phyloP scores from a whole-genome alignment of 2,329 filamentous ascomycete species.

The Botrytis porri region DNA sequence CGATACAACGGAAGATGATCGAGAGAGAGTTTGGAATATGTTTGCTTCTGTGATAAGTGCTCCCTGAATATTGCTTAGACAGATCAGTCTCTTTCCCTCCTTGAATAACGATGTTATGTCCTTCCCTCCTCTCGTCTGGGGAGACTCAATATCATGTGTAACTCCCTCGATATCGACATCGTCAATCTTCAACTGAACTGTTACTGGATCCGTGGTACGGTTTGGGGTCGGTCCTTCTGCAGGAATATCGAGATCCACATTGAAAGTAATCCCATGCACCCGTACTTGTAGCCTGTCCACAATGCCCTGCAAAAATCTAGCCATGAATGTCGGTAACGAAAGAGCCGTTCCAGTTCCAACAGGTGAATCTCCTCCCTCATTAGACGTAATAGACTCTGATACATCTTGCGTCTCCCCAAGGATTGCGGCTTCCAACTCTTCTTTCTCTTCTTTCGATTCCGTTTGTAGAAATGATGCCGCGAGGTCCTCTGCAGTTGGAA shows the following conservation, averaged over 20 bases:
- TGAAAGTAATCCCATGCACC: conserved; percentile 63
- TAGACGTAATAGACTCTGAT: conserved; percentile 57
- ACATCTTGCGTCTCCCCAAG: conserved; percentile 60
- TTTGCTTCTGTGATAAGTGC: conserved; percentile 66
- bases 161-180: conserved; percentile 66
- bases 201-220: conserved; percentile 51
- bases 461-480: conserved; percentile 76
- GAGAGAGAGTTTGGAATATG: conserved; percentile 58
- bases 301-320: conserved; percentile 70
- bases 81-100: conserved; percentile 63
- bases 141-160: conserved; percentile 40
- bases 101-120: conserved; percentile 42
- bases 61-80: conserved; percentile 61
- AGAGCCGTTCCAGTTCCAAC: conserved; percentile 69
- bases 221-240: conserved; percentile 43
- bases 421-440: conserved; percentile 66
- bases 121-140: conserved; percentile 32
- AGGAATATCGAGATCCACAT: conserved; percentile 60
- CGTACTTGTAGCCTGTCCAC: conserved; percentile 67
- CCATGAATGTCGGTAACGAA: conserved; percentile 67
- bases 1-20: conserved; percentile 57
- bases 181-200: conserved; percentile 63
- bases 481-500: conserved; percentile 70
- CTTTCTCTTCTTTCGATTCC: conserved; percentile 63
- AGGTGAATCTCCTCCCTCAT: conserved; percentile 56